A percentile compares a stretch with the other conserved stretches of the same genome.
Conservation (phyloP, 805 yeast genomes). For the Ogataea ramenticola region DNA sequence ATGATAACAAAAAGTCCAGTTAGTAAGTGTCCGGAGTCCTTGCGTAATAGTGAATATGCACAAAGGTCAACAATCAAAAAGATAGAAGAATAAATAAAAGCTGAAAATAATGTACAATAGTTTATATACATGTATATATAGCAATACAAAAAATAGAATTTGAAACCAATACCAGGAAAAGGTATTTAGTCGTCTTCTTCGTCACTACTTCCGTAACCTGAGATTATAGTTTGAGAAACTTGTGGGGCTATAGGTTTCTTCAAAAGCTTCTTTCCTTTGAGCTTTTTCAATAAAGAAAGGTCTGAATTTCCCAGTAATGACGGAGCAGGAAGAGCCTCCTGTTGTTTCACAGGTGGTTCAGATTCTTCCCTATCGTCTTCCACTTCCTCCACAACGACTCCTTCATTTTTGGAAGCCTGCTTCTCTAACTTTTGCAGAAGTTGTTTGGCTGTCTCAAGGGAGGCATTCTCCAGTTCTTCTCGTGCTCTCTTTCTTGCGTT, state of each 20-base stretch:
- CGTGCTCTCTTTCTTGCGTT: slow-evolving; percentile 44
- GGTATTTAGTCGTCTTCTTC: slow-evolving; percentile 1
- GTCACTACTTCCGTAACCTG: slow-evolving; percentile 5
- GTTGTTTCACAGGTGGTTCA: not conserved
- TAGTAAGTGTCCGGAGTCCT: slow-evolving; percentile 34
- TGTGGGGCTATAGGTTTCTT: too few relatives aligned
- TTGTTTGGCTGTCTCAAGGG: slow-evolving; percentile 44
- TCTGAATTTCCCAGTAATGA: slow-evolving; percentile 1
- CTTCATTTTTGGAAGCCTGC: slow-evolving; percentile 12
- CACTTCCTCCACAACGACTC: slow-evolving; percentile 19
- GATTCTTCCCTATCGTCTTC: slow-evolving; percentile 3
- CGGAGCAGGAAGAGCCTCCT: slow-evolving; percentile 1
- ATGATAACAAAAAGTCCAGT: slow-evolving; percentile 36
- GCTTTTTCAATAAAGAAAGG: slow-evolving; percentile 4
- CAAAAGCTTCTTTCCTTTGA: slow-evolving; percentile 1
- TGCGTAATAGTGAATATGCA: slow-evolving; percentile 18
- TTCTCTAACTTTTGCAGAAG: slow-evolving; percentile 29
- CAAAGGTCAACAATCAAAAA: slow-evolving; percentile 2
- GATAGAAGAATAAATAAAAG: slow-evolving; percentile 5
- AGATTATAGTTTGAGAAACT: not conserved
- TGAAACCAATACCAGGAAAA: not conserved
- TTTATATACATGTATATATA: not conserved
- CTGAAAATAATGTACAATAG: not conserved
- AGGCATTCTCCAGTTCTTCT: slow-evolving; percentile 41
- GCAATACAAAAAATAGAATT: not conserved